Percentiles rank a stretch among this genome's conserved stretches.
These are phyloP conservation scores for Ziziphus jujuba DNA, from an alignment of 306 rosid genomes.

Conservation along the genomic window DNA sequence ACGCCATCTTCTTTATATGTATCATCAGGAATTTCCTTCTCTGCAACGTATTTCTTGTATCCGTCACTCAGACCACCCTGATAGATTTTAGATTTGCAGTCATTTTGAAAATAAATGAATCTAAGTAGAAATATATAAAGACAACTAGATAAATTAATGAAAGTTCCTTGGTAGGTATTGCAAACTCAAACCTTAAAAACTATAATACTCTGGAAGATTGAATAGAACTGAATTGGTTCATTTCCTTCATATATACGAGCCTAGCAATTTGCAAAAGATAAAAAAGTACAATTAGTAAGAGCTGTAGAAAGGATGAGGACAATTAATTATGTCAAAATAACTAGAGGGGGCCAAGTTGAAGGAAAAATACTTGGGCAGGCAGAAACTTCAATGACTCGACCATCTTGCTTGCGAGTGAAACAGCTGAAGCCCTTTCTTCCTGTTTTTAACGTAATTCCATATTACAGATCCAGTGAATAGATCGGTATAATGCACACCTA, in stretches of 20 bases:
- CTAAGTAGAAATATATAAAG: not conserved
- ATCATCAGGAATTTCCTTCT: constrained; percentile 72
- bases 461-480: constrained; percentile 27
- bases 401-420: constrained; percentile 77
- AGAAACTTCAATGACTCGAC: constrained; percentile 83
- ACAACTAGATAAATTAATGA: constrained; percentile 3
- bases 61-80: constrained; percentile 97
- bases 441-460: constrained; percentile 39
- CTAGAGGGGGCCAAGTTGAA: constrained; percentile 18
- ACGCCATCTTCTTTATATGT: constrained; percentile 78
- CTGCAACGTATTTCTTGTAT: constrained; percentile 63
- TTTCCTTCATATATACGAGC: constrained; percentile 87
- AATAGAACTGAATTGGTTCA: constrained; percentile 80
- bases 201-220: constrained; percentile 80
- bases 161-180: constrained; percentile 13
- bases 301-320: constrained; percentile 11
- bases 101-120: constrained; percentile 23
- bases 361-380: constrained; percentile 66
- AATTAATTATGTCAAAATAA: constrained; percentile 20
- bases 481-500: constrained; percentile 7
- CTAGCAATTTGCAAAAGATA: constrained; percentile 42
- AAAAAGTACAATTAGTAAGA: constrained; percentile 38
- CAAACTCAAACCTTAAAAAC: constrained; percentile 64
- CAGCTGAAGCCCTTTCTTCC: constrained; percentile 82
- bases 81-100: constrained; percentile 21